These are phyloP conservation scores for Diplodia sapinea DNA, from an alignment of 2,329 filamentous ascomycete species.

Conservation along the genomic window DNA sequence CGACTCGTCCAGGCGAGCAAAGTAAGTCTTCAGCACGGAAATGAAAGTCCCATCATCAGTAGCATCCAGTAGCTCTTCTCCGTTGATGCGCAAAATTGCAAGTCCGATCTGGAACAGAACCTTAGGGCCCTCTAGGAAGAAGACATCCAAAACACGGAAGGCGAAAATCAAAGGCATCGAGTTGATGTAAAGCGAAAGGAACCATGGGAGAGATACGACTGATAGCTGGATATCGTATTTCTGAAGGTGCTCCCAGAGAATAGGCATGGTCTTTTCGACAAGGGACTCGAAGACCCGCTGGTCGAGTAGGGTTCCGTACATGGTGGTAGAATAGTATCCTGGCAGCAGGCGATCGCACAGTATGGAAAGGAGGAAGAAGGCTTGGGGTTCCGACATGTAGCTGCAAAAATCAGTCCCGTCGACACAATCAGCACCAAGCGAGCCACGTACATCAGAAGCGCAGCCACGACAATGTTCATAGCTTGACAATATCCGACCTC, in stretches of 20 bases:
- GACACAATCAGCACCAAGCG: background rate
- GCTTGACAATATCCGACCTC: constrained; percentile 98
- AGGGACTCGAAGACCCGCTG: constrained; percentile 97
- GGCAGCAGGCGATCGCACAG: constrained; percentile 92
- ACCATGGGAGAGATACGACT: constrained; percentile 97
- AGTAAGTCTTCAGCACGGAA: constrained; percentile 93
- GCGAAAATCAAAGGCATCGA: constrained; percentile 99
- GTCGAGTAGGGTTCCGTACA: constrained; percentile 97
- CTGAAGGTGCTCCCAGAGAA: constrained; percentile 97
- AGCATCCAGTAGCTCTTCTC: constrained; percentile 91
- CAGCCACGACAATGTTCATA: constrained; percentile 99
- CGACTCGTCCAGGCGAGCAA: constrained; percentile 89
- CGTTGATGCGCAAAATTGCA: constrained; percentile 96
- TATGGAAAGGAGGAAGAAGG: constrained; percentile 90
- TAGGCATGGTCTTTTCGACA: constrained; percentile 98
- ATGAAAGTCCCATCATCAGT: constrained; percentile 96
- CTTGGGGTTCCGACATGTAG: constrained; percentile 95
- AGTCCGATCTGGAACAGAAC: constrained; percentile 96
- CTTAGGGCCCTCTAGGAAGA: constrained; percentile 97
- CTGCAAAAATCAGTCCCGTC: constrained; percentile 50
- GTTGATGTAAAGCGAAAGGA: constrained; percentile 97
- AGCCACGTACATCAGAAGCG: constrained; percentile 77
- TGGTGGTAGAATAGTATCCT: constrained; percentile 97
- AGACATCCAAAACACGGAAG: constrained; percentile 94
- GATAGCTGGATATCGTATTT: constrained; percentile 97